Evolutionary conservation across 169 alveolate species (phyloP).

Genomic region (Plasmodium fragile): DNA sequence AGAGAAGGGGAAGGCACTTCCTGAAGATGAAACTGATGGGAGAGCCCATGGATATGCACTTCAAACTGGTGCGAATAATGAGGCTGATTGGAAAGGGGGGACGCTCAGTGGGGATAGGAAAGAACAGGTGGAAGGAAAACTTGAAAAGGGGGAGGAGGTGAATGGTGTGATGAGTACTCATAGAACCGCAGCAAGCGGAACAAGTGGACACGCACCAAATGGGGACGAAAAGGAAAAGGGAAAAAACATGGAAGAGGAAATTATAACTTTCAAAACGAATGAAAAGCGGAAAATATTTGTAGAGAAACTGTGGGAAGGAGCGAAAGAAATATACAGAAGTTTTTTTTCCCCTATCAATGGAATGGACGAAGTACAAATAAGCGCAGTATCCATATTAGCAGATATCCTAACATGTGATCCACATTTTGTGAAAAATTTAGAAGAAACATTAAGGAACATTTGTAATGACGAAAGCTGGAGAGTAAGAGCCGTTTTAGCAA

Average conservation of each 20-base stretch:
- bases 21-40: neutral
- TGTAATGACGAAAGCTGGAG: slow-evolving; percentile 78
- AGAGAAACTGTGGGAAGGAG: slow-evolving; percentile 44
- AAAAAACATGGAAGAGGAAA: neutral
- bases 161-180: neutral
- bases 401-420: slow-evolving; percentile 44
- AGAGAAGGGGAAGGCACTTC: neutral
- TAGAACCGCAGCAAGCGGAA: neutral
- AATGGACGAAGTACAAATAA: slow-evolving; percentile 76
- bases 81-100: neutral
- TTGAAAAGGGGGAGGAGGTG: neutral
- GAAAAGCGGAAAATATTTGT: slow-evolving; percentile 18
- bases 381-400: slow-evolving; percentile 61
- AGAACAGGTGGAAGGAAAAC: neutral
- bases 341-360: slow-evolving; percentile 69
- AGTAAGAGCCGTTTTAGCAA: slow-evolving; percentile 69
- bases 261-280: neutral
- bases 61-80: neutral
- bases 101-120: neutral
- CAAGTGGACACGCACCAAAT: neutral
- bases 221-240: slow-evolving; percentile 10
- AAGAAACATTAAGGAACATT: slow-evolving; percentile 40
- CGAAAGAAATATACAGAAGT: slow-evolving; percentile 49
- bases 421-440: slow-evolving; percentile 32
- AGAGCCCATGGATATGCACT: neutral